These are phyloP conservation scores for Gynandropsis gynandra DNA, from an alignment of 345 rosid genomes.

Conservation along the genomic window DNA sequence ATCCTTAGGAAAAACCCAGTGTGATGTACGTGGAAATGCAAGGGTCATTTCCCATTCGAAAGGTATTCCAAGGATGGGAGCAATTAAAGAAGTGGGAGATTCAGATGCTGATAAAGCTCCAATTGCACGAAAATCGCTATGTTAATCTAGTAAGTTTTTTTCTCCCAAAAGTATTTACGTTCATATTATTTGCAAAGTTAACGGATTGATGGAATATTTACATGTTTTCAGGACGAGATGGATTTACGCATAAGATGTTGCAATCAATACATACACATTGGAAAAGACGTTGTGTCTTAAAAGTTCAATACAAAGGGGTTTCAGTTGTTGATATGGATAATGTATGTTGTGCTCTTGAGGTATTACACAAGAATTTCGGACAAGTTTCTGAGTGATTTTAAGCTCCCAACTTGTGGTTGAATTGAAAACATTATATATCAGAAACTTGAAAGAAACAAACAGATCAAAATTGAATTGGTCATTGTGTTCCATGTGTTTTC, in stretches of 20 bases:
- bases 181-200: not conserved
- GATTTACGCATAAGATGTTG: conserved; percentile 95
- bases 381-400: too few relatives aligned
- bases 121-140: conserved; percentile 69
- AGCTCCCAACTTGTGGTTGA: too few relatives aligned
- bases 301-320: conserved; percentile 83
- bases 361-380: conserved; percentile 9
- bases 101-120: conserved; percentile 57
- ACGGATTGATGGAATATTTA: not conserved
- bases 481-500: too few relatives aligned
- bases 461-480: too few relatives aligned
- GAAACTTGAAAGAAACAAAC: too few relatives aligned
- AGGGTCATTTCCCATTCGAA: conserved; percentile 50
- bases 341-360: conserved; percentile 83
- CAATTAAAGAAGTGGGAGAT: conserved; percentile 84
- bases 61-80: conserved; percentile 63
- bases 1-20: conserved; percentile 50
- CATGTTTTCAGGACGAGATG: conserved; percentile 62
- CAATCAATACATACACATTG: conserved; percentile 81
- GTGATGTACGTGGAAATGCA: conserved; percentile 70
- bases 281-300: conserved; percentile 76
- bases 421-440: too few relatives aligned
- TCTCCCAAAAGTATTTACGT: too few relatives aligned
- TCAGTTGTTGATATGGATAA: conserved; percentile 90
- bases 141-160: conserved; percentile 79